Conservation (phyloP, 257 asterid species). For the Solanum arcanum region DNA sequence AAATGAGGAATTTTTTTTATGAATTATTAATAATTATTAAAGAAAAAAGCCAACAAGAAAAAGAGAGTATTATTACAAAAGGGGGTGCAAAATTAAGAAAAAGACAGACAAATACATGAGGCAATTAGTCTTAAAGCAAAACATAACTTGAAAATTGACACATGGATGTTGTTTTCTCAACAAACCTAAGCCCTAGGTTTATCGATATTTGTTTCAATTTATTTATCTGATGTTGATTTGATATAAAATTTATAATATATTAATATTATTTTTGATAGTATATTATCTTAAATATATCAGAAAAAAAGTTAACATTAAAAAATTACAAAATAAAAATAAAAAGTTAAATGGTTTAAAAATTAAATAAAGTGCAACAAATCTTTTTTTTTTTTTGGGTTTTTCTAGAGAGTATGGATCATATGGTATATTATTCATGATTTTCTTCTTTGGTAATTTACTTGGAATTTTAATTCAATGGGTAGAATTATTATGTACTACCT, state of each 20-base stretch:
- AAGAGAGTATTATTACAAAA: neutral
- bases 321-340: too few species aligned
- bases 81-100: neutral
- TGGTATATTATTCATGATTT: neutral
- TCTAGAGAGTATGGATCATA: neutral
- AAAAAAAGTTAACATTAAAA: too few species aligned
- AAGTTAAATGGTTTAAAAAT: too few species aligned
- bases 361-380: neutral
- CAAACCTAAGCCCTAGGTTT: constrained; percentile 6
- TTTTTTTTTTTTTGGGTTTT: neutral
- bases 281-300: too few species aligned
- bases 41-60: neutral
- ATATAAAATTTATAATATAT: neutral
- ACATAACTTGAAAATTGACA: neutral
- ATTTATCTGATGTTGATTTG: neutral
- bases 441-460: neutral
- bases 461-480: neutral
- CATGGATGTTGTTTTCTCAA: constrained; percentile 1
- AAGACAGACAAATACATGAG: neutral
- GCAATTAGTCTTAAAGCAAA: neutral
- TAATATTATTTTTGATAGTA: accelerated
- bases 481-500: neutral
- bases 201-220: neutral
- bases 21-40: neutral
- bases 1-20: neutral